Conservation (phyloP, 805 yeast species). For the Lachancea thermotolerans region DNA sequence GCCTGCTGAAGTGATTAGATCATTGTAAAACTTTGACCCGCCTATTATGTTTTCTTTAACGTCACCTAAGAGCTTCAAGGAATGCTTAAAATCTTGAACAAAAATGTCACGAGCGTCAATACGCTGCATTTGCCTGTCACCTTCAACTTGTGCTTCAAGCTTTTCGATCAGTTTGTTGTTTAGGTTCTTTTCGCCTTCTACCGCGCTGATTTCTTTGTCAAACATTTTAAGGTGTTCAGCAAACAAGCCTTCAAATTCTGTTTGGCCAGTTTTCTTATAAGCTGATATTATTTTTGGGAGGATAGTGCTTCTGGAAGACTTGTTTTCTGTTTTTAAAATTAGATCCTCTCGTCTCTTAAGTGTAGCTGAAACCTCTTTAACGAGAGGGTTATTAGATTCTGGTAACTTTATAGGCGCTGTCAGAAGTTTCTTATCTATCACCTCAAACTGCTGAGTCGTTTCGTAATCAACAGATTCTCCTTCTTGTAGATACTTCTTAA, state of each 20-base stretch:
- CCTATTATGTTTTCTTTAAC: constrained; percentile 54
- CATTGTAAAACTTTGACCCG: constrained; percentile 66
- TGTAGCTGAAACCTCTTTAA: constrained; percentile 33
- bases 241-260: constrained; percentile 37
- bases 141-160: constrained; percentile 36
- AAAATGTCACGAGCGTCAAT: constrained; percentile 19
- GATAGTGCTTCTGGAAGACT: constrained; percentile 41
- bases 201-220: constrained; percentile 41
- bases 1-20: constrained; percentile 43
- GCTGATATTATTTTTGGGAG: constrained; percentile 47
- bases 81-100: constrained; percentile 22
- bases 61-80: constrained; percentile 40
- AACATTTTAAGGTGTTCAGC: constrained; percentile 41
- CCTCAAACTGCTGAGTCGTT: constrained; percentile 40
- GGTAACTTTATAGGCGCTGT: constrained; percentile 33
- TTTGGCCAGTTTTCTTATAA: constrained; percentile 33
- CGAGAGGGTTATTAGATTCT: constrained; percentile 27
- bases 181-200: constrained; percentile 35
- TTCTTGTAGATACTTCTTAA: constrained; percentile 44
- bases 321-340: constrained; percentile 37
- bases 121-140: constrained; percentile 8
- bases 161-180: constrained; percentile 37
- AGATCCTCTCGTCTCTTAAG: constrained; percentile 28
- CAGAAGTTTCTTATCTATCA: constrained; percentile 42
- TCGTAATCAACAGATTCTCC: constrained; percentile 59